These are phyloP conservation scores for Trifolium repens DNA, from an alignment of 306 rosid genomes.

Conservation along the genomic window DNA sequence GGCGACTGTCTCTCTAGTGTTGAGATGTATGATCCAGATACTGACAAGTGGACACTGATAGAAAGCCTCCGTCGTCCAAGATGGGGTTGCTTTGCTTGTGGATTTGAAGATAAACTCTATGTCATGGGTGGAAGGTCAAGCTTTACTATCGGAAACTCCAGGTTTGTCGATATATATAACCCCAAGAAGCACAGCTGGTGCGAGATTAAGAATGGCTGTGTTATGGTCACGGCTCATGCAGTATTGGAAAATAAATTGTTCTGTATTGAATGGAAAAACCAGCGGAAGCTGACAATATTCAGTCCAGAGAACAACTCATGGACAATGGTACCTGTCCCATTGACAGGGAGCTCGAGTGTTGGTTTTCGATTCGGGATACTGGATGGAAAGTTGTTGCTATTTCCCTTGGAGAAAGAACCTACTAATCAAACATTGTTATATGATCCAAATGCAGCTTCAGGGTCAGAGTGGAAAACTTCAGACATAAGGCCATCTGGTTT, in stretches of 20 bases:
- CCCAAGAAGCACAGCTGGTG: constrained; percentile 79
- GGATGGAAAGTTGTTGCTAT: constrained; percentile 68
- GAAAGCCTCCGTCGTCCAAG: constrained; percentile 92
- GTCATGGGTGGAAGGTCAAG: constrained; percentile 98
- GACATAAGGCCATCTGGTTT: constrained; percentile 74
- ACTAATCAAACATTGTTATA: constrained; percentile 68
- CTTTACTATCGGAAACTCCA: constrained; percentile 92
- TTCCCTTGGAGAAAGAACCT: constrained; percentile 59
- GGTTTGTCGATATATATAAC: constrained; percentile 79
- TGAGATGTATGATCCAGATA: constrained; percentile 82
- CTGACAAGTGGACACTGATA: constrained; percentile 70
- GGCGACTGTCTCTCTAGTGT: constrained; percentile 79
- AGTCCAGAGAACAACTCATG: constrained; percentile 77
- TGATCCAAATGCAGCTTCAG: constrained; percentile 82
- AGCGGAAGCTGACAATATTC: constrained; percentile 76
- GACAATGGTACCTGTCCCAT: constrained; percentile 78
- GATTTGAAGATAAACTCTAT: constrained; percentile 83
- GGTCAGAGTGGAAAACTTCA: constrained; percentile 86
- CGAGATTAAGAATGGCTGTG: constrained; percentile 95
- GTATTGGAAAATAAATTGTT: constrained; percentile 78
- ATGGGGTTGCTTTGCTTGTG: constrained; percentile 94
- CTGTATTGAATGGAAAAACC: constrained; percentile 96
- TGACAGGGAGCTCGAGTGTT: constrained; percentile 78
- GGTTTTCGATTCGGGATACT: constrained; percentile 76
- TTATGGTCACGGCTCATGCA: constrained; percentile 96